Base-by-base conservation (phyloP, 352 stramenopile species). In the Globisporangium cystogenes region DNA sequence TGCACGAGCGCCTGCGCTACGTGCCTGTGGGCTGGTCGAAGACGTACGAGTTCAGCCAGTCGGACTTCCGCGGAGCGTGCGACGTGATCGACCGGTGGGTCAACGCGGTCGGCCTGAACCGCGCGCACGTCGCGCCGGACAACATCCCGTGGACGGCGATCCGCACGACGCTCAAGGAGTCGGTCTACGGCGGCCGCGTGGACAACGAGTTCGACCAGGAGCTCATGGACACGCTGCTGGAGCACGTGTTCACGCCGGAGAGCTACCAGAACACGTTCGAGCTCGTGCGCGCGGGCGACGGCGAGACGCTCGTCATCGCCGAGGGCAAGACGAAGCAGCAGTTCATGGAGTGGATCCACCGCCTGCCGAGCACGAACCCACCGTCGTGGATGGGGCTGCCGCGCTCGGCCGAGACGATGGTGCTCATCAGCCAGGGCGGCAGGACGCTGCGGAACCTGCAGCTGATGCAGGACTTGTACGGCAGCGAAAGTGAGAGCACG, bases 41-140 rank as follows among this genome's bases (percentile, higher is more conserved):
- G 61, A 81, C 76, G 16, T 99, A 99, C 69, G 97, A 99, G 60
- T 99, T 99, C 67, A 99, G 90, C 44, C 97, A 99, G 68, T 96
- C 96, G 6, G 98, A 99, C 75, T 97, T 98, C 47, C 81, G 80
- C 50, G 97, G 97, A 55, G 95, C 96, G 10, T 90, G 99, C 46
- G 93, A 99, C 71, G 96, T 99, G 15, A 97, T 99, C 62, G 98
- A 99, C 64, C 79, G 93, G 33, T 98, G 98, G 82, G 76, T 99
- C 6, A 90, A 98, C 70, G 80, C 86, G 2, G 80, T 93, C 18
- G 80, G 76, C 2, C 57, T 67, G 21, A 81, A 86, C 39, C 93
- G 91, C 27, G 87, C 74, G 44, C 79, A 98, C 56, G 68, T 99
- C 10, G 84, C 96, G n/a, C 96, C 96, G 5, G 94, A 98, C 54